Evolutionary conservation across 2,329 filamentous ascomycete genomes (phyloP).

Genomic region (Rutstroemia sp.): DNA sequence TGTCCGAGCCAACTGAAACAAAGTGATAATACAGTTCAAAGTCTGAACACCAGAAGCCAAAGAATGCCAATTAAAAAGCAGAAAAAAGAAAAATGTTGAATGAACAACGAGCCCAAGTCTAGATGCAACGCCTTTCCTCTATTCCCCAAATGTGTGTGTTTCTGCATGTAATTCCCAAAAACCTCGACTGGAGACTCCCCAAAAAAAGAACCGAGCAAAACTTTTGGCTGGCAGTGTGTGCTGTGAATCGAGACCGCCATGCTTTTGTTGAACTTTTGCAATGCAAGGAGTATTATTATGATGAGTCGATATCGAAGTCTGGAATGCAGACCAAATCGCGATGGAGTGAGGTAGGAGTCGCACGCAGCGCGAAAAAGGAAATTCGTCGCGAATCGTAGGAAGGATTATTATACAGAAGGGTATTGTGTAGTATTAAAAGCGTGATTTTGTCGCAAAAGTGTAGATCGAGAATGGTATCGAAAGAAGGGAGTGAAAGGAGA

Average conservation of each 20-base stretch:
- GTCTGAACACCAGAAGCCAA: slow-evolving; percentile 10
- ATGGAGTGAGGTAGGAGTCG: slow-evolving; percentile 3
- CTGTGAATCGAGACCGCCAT: slow-evolving; percentile 22
- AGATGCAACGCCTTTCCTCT: slow-evolving; percentile 21
- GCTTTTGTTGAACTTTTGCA: slow-evolving; percentile 1
- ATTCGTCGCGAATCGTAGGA: slow-evolving; percentile 11
- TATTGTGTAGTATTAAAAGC: slow-evolving; percentile 9
- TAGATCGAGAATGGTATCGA: not conserved
- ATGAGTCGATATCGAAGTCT: slow-evolving; percentile 1
- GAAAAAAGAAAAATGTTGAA: slow-evolving; percentile 8
- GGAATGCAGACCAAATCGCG: slow-evolving; percentile 8
- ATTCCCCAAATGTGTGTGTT: slow-evolving; percentile 5
- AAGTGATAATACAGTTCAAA: slow-evolving; percentile 9
- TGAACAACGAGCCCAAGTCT: slow-evolving; percentile 15
- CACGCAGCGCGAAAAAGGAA: slow-evolving; percentile 10
- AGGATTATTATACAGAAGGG: slow-evolving; percentile 9
- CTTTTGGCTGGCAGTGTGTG: slow-evolving; percentile 13
- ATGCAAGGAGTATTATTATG: slow-evolving; percentile 6
- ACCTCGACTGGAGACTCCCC: slow-evolving; percentile 2
- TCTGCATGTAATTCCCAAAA: slow-evolving; percentile 6
- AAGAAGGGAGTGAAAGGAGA: not conserved
- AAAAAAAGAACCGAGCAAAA: not conserved
- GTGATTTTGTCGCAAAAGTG: slow-evolving; percentile 4
- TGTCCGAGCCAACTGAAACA: slow-evolving; percentile 10
- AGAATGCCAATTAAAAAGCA: slow-evolving; percentile 8